Evolutionary conservation across 1,139 yeast genomes (phyloP), one percentile per base, ranked within the genome.

Genomic region (Saccharomyces hybrid): DNA sequence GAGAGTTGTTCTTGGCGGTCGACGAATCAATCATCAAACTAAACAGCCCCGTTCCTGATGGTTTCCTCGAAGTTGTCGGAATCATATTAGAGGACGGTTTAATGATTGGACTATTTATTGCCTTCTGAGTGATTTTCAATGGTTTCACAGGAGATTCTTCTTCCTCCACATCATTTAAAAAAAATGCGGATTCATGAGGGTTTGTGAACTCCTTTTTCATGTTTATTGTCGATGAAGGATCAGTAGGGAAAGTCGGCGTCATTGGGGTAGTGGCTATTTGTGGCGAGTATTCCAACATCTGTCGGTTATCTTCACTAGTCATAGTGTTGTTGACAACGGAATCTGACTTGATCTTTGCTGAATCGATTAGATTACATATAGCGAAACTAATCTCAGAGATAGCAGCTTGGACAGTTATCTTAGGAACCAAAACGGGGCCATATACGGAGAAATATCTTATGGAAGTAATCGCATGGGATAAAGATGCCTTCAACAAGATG

Each of bases 371-470:
- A 61, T 88, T 95, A 64, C 91, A 83, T 13, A 89, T 79, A 1
- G 90, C 77, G 63, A 84, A 85, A 13, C 84, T 78, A 49, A 91
- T 73, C 65, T 90, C 96, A 38, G 88, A 80, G 8, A 89, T 74
- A 0, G 97, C 85, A 26, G 91, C 82, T 70, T 89, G 88, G 44
- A 91, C 76, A 8, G 90, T 79, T 38, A 87, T 74, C 54, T 79
- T 79, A 1, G 98, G 97, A 53, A 89, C 72, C 7, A 59, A 29
- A 13, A 50, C 44, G n/a, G 53, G 53, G 3, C 55, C 55, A 58
- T 87, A 84, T 5, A 83, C 73, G 1, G 88, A 83, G 68, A 76
- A 88, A 66, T 89, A 89, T 64, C 96, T 79, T 0, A 95, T 80
- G 0, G 93, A 80, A 4, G 96, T 83, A 50, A 91, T 81, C 1